A percentile compares a stretch with the other conserved stretches of the same genome.
Evolutionary conservation across 2,329 filamentous ascomycete species (phyloP).

Genomic region (Pseudocercospora pini-densiflorae): DNA sequence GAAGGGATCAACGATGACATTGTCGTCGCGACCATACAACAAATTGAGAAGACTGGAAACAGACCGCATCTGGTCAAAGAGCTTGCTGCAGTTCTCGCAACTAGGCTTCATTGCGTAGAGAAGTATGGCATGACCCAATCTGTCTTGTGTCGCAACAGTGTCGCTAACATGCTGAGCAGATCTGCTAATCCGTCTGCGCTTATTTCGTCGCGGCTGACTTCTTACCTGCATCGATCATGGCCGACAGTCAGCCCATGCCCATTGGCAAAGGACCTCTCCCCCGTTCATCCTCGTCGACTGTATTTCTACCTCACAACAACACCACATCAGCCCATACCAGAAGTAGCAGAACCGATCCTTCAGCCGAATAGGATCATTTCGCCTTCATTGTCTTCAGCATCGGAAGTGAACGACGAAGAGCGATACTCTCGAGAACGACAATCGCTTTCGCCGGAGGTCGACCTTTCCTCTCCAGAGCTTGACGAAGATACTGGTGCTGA

Average conservation of each 20-base stretch:
- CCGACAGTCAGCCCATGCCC: conserved; percentile 80
- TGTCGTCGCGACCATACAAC: conserved; percentile 85
- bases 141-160: conserved; percentile 24
- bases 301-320: conserved; percentile 96
- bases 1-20: conserved; percentile 93
- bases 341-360: conserved; percentile 48
- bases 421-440: conserved; percentile 60
- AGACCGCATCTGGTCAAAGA: conserved; percentile 94
- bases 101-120: conserved; percentile 80
- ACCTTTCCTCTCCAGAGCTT: conserved; percentile 84
- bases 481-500: conserved; percentile 67
- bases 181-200: conserved; percentile 95
- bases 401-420: conserved; percentile 72
- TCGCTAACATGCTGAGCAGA: conserved; percentile 56
- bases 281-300: conserved; percentile 88
- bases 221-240: conserved; percentile 87
- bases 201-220: conserved; percentile 87
- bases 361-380: conserved; percentile 69
- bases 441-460: conserved; percentile 91
- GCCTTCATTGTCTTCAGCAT: conserved; percentile 79
- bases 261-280: conserved; percentile 88
- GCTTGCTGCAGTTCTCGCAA: conserved; percentile 77
- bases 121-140: conserved; percentile 66
- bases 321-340: conserved; percentile 79
- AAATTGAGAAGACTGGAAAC: conserved; percentile 88